Evolutionary conservation across 169 alveolate species (phyloP).

Genomic region (Plasmodium vinckei): DNA sequence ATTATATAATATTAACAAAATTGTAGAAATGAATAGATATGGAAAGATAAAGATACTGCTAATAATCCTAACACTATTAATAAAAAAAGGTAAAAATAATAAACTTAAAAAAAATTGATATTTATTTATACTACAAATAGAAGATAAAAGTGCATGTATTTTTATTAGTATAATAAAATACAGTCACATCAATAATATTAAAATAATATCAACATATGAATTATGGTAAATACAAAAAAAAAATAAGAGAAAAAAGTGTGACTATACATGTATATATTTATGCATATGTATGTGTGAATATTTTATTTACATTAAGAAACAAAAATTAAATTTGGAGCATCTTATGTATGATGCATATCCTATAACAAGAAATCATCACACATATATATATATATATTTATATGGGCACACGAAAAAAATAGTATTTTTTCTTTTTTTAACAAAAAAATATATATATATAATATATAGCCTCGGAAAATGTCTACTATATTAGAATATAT

Average conservation of each 20-base stretch:
- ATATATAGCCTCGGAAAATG: background rate
- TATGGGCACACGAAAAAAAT: background rate
- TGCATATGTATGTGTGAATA: background rate
- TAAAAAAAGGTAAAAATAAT: constrained; percentile 19
- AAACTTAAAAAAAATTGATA: constrained; percentile 12
- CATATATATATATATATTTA: background rate
- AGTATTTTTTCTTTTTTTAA: background rate
- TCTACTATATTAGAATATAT: background rate
- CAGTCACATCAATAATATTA: constrained; percentile 11
- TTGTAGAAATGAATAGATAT: background rate
- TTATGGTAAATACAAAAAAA: constrained; percentile 20
- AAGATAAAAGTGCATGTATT: constrained; percentile 17
- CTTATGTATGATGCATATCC: background rate
- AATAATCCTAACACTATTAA: background rate
- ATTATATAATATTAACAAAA: background rate
- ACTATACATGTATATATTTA: background rate
- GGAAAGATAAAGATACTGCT: background rate
- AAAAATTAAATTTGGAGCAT: background rate
- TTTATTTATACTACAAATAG: constrained; percentile 15
- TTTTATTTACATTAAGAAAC: background rate
- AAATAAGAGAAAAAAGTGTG: background rate
- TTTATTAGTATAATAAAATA: constrained; percentile 15
- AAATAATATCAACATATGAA: constrained; percentile 3
- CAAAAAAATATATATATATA: background rate
- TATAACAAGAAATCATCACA: background rate